These are phyloP conservation scores for Olyra latifolia DNA, from an alignment of 176 grass and related monocot genomes.

Conservation along the genomic window DNA sequence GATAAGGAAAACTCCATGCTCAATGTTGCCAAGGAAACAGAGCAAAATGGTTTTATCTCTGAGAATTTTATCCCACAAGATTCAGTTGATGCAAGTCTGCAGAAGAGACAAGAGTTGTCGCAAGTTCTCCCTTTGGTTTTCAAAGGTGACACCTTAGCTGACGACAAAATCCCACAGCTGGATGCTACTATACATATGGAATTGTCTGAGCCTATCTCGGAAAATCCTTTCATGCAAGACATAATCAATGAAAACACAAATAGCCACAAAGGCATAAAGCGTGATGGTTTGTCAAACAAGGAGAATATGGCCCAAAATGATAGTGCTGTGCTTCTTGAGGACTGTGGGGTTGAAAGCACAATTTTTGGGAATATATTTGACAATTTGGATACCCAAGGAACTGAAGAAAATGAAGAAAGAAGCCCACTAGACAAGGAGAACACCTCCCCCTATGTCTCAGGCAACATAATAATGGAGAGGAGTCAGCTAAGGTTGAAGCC, in stretches of 20 bases:
- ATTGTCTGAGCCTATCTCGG: slow-evolving; percentile 4
- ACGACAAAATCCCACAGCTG: neutral
- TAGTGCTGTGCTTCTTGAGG: neutral
- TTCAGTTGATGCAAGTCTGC: slow-evolving; percentile 15
- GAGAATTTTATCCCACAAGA: slow-evolving; percentile 18
- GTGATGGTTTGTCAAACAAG: slow-evolving; percentile 29
- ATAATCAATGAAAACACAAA: slow-evolving; percentile 11
- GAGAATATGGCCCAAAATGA: slow-evolving; percentile 26
- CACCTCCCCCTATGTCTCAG: slow-evolving; percentile 40
- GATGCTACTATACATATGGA: slow-evolving; percentile 14
- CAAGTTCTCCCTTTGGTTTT: slow-evolving; percentile 15
- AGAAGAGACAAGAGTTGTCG: slow-evolving; percentile 7
- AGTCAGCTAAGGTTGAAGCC: slow-evolving; percentile 31
- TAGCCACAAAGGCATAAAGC: neutral
- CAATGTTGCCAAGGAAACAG: slow-evolving; percentile 13
- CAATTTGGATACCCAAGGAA: slow-evolving; percentile 40
- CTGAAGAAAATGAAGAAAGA: slow-evolving; percentile 45
- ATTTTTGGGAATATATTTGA: slow-evolving; percentile 41
- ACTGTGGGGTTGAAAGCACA: slow-evolving; percentile 25
- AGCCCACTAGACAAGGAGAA: slow-evolving; percentile 57
- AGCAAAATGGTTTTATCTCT: neutral
- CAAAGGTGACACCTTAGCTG: neutral
- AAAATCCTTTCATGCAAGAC: slow-evolving; percentile 30
- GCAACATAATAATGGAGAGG: slow-evolving; percentile 40
- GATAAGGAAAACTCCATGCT: slow-evolving; percentile 29